Percentiles rank a stretch among this genome's conserved stretches.
Conservation (phyloP, 768 basidiomycete species). For the Zangia roseola region DNA sequence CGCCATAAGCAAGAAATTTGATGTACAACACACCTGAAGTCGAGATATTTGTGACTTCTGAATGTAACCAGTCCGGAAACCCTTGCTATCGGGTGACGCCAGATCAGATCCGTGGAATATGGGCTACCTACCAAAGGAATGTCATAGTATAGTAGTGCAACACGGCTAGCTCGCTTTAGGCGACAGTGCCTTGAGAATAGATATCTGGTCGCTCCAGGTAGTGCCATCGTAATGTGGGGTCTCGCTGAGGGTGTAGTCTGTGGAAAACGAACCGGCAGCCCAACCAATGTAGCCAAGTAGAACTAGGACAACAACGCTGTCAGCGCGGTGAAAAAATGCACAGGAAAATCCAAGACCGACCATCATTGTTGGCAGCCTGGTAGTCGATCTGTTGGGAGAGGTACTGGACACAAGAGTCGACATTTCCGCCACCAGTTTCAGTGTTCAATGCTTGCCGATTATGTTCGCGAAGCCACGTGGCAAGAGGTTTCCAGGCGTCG, state of each 20-base stretch:
- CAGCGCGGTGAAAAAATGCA: not conserved
- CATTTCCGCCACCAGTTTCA: conserved; percentile 60
- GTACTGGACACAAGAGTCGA: conserved; percentile 43
- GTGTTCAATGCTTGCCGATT: conserved; percentile 56
- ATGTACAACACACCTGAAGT: too few species aligned
- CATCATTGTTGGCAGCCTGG: conserved; percentile 49
- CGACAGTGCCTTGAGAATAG: conserved; percentile 35
- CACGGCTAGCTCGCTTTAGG: conserved; percentile 10
- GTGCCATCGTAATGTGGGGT: conserved; percentile 30
- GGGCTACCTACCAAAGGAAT: too few species aligned
- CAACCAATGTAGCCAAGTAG: conserved; percentile 57
- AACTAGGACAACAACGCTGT: conserved; percentile 26
- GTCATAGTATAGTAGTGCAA: too few species aligned
- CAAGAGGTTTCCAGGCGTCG: conserved; percentile 44
- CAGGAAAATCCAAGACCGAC: conserved; percentile 25
- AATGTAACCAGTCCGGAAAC: too few species aligned
- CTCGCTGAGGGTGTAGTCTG: conserved; percentile 35
- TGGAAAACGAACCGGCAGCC: conserved; percentile 56
- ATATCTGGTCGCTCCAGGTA: conserved; percentile 37
- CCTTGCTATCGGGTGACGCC: too few species aligned
- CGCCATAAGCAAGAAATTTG: too few species aligned
- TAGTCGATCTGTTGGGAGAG: conserved; percentile 46
- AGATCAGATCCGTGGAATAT: too few species aligned
- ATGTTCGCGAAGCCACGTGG: conserved; percentile 47
- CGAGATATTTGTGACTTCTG: too few species aligned